Percentiles rank a stretch among this genome's conserved stretches.
Evolutionary conservation across 805 yeast species (phyloP).

Genomic region (Teunomyces atbi): DNA sequence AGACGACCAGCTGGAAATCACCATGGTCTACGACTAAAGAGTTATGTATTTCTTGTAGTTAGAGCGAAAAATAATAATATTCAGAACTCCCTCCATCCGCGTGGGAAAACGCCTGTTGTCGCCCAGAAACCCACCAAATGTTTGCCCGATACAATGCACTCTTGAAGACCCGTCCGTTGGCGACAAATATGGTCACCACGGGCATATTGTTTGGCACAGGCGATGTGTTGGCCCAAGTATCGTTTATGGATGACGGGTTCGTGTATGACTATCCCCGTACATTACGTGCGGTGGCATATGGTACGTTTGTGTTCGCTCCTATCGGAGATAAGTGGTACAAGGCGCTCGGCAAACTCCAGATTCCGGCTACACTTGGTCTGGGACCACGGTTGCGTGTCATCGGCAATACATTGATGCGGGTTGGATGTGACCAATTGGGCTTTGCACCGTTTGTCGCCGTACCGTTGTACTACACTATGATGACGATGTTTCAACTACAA

Average conservation of each 20-base stretch:
- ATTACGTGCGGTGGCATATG: constrained; percentile 63
- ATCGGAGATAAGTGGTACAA: constrained; percentile 72
- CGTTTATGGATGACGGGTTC: constrained; percentile 33
- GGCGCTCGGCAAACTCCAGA: constrained; percentile 27
- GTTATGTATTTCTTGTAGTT: not conserved
- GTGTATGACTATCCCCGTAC: constrained; percentile 56
- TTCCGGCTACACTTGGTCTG: not conserved
- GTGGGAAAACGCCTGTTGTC: no score
- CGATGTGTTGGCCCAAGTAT: constrained; percentile 66
- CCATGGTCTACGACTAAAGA: constrained; percentile 29
- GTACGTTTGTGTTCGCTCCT: constrained; percentile 73
- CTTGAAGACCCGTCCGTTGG: constrained; percentile 35
- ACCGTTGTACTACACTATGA: constrained; percentile 65
- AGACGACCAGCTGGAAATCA: constrained; percentile 32
- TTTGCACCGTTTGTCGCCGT: constrained; percentile 77
- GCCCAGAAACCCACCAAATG: constrained; percentile 2
- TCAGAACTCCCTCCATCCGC: no score
- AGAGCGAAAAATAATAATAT: no score
- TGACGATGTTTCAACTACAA: constrained; percentile 61
- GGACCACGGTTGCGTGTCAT: constrained; percentile 2
- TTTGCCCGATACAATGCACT: constrained; percentile 23
- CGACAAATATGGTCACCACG: constrained; percentile 48
- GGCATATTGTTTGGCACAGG: constrained; percentile 71
- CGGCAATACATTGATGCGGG: constrained; percentile 38
- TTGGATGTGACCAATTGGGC: constrained; percentile 64